These are phyloP conservation scores for Monosporozyma servazzii DNA, from an alignment of 805 yeast species.

Conservation along the genomic window DNA sequence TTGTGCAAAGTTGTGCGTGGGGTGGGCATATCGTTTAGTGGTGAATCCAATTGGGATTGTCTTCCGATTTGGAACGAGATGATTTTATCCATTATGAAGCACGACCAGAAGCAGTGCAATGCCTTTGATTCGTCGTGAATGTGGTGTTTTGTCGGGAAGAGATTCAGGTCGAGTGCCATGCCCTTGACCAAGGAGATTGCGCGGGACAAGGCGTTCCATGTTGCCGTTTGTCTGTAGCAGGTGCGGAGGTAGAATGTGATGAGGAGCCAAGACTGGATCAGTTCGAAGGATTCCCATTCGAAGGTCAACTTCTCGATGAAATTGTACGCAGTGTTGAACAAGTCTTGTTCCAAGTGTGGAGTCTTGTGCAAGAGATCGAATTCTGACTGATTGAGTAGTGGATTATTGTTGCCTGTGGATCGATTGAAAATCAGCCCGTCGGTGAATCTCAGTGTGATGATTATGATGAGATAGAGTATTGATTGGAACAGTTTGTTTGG, in stretches of 20 bases:
- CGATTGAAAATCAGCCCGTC: slow-evolving; percentile 29
- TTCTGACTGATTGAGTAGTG: not conserved
- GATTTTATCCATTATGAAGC: slow-evolving; percentile 45
- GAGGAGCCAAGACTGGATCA: slow-evolving; percentile 43
- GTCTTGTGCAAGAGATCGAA: slow-evolving; percentile 1
- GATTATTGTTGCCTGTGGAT: no score
- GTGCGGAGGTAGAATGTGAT: slow-evolving; percentile 37
- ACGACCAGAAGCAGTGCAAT: slow-evolving; percentile 45
- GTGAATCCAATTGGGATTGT: slow-evolving; percentile 26
- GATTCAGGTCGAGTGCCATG: slow-evolving; percentile 34
- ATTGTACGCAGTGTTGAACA: slow-evolving; percentile 35
- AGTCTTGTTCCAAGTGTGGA: slow-evolving; percentile 31
- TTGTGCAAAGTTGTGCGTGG: slow-evolving; percentile 5
- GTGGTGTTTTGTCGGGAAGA: slow-evolving; percentile 19
- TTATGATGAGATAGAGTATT: slow-evolving; percentile 39
- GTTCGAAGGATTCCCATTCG: slow-evolving; percentile 45
- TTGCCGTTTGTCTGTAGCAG: slow-evolving; percentile 37
- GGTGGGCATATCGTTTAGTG: slow-evolving; percentile 14
- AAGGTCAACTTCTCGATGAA: slow-evolving; percentile 35
- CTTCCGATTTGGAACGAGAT: slow-evolving; percentile 47
- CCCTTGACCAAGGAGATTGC: slow-evolving; percentile 38
- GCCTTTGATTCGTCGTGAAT: slow-evolving; percentile 38
- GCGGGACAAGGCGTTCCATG: slow-evolving; percentile 34
- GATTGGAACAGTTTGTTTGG: slow-evolving; percentile 44
- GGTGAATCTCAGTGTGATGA: slow-evolving; percentile 42